Percentiles rank a stretch among this genome's conserved stretches.
These are phyloP conservation scores for Kockiozyma suomiensis DNA, from an alignment of 805 yeast species.

Conservation along the genomic window DNA sequence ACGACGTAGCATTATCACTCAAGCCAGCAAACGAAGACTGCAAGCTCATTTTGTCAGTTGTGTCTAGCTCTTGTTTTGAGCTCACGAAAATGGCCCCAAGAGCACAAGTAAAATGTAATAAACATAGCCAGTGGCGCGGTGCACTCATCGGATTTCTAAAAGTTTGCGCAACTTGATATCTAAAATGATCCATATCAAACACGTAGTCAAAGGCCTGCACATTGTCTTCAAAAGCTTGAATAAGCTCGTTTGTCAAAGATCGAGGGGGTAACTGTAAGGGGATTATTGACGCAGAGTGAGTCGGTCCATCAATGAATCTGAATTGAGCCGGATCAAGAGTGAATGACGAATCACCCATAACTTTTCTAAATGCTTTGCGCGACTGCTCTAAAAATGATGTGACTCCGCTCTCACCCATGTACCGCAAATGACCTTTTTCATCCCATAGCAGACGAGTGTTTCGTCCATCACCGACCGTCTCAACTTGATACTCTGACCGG, in stretches of 20 bases:
- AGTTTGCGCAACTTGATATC: conserved; percentile 40
- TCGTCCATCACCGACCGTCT: conserved; percentile 32
- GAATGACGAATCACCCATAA: conserved; percentile 44
- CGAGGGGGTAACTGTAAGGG: conserved; percentile 42
- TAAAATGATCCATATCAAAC: conserved; percentile 44
- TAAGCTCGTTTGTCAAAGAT: conserved; percentile 41
- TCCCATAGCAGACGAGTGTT: conserved; percentile 45
- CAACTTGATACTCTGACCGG: conserved; percentile 31
- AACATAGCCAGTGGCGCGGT: conserved; percentile 40
- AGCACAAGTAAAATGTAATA: conserved; percentile 48
- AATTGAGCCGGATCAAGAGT: conserved; percentile 47
- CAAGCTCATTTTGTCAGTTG: conserved; percentile 37
- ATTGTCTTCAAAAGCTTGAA: conserved; percentile 45
- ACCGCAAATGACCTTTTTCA: conserved; percentile 45
- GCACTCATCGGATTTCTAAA: conserved; percentile 43
- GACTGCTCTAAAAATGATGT: conserved; percentile 48
- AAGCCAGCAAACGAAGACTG: conserved; percentile 14
- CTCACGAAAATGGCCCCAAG: conserved; percentile 48
- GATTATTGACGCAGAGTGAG: conserved; percentile 34
- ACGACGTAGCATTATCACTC: neutral
- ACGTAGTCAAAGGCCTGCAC: conserved; percentile 49
- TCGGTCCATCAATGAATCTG: conserved; percentile 46
- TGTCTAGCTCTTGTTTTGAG: conserved; percentile 37
- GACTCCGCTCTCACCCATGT: conserved; percentile 50
- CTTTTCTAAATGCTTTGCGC: conserved; percentile 44